phyloP scores from a whole-genome alignment of 2,329 filamentous ascomycete genomes.

The Curvularia hawaiiensis region DNA sequence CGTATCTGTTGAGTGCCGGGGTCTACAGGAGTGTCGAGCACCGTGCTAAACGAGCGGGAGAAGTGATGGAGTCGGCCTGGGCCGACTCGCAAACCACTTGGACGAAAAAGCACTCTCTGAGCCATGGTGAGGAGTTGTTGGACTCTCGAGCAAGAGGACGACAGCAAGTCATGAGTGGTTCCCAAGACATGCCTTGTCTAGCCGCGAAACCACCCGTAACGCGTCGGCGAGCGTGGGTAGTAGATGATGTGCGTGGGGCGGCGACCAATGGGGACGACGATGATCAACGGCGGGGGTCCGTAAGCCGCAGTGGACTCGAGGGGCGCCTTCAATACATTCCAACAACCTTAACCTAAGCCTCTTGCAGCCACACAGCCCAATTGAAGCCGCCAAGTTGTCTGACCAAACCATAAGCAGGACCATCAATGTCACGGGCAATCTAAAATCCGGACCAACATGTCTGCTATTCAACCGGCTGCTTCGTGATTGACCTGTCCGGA shows the following conservation, averaged over 20 bases:
- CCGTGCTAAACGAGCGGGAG: conserved; percentile 37
- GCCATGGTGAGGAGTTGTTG: conserved; percentile 8
- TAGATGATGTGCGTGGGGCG: conserved; percentile 8
- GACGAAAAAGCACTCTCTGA: conserved; percentile 12
- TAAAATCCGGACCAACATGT: background rate
- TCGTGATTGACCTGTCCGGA: background rate
- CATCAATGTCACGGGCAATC: background rate
- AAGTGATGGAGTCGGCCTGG: conserved; percentile 2
- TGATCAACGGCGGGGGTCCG: conserved; percentile 10
- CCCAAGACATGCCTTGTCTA: conserved; percentile 5
- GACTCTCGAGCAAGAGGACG: conserved; percentile 2
- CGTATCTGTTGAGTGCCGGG: conserved; percentile 29
- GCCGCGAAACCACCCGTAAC: conserved; percentile 6
- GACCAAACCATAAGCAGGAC: background rate
- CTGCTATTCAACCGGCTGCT: background rate
- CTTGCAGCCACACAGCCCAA: conserved; percentile 1
- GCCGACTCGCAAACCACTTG: conserved; percentile 4
- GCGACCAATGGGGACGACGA: conserved; percentile 7
- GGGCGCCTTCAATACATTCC: background rate
- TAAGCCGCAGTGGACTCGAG: conserved; percentile 5
- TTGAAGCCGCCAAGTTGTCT: background rate
- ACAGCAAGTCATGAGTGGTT: background rate
- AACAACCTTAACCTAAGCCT: background rate
- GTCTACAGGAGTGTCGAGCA: conserved; percentile 38
- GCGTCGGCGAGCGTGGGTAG: conserved; percentile 8